Conservation (phyloP, 257 asterid species). For the Solanum etuberosum region DNA sequence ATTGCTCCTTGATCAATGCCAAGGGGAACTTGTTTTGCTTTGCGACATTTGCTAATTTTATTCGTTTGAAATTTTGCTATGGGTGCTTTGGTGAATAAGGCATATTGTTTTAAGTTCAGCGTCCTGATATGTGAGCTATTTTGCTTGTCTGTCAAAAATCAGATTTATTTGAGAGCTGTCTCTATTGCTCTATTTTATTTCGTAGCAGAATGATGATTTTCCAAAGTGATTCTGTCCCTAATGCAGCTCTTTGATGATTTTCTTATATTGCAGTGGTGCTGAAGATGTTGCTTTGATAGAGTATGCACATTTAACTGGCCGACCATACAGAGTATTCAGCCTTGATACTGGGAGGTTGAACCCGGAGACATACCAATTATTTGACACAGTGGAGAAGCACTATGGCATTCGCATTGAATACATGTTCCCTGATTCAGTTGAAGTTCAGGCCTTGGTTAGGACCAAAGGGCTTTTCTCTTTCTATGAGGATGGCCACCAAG, state of each 20-base stretch:
- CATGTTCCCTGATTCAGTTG: constrained; percentile 80
- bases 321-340: constrained; percentile 83
- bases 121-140: background rate
- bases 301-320: constrained; percentile 70
- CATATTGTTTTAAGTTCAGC: background rate
- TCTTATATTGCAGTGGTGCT: constrained; percentile 54
- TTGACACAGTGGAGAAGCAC: constrained; percentile 71
- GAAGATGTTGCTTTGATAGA: constrained; percentile 87
- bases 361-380: constrained; percentile 67
- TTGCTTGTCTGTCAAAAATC: background rate
- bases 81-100: background rate
- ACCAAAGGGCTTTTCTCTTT: constrained; percentile 83
- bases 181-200: background rate
- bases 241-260: background rate
- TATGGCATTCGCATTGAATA: constrained; percentile 67
- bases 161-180: background rate
- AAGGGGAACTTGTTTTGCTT: background rate
- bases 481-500: constrained; percentile 89
- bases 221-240: background rate
- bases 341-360: constrained; percentile 82
- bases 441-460: constrained; percentile 74
- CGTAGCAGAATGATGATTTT: background rate
- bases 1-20: background rate
- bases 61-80: background rate
- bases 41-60: background rate